These are phyloP conservation scores for Brassica nigra DNA, from an alignment of 345 rosid genomes.

Conservation along the genomic window DNA sequence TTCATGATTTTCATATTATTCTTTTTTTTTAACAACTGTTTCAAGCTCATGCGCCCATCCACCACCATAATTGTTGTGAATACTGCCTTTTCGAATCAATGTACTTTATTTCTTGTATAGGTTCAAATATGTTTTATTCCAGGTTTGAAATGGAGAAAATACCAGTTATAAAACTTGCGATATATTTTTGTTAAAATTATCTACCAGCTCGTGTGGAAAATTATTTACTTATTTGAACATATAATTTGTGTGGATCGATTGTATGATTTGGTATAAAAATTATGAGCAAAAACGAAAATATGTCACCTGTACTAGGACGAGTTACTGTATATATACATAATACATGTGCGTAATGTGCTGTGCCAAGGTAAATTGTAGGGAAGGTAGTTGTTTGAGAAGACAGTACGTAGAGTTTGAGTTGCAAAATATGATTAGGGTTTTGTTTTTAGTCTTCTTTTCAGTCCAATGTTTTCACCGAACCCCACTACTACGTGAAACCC, in stretches of 20 bases:
- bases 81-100: no score
- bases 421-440: background rate
- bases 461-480: background rate
- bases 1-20: no score
- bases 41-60: no score
- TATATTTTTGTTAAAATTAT: background rate
- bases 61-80: no score
- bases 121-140: no score
- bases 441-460: background rate
- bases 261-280: background rate
- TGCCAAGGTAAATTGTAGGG: background rate
- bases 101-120: no score
- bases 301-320: background rate
- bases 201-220: background rate
- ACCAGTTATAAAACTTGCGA: background rate
- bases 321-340: background rate
- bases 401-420: background rate
- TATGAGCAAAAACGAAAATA: background rate
- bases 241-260: background rate
- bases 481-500: conserved; percentile 2
- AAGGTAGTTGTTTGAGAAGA: background rate
- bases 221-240: background rate
- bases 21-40: no score
- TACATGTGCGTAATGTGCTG: background rate
- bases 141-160: no score